A percentile compares a stretch with the other conserved stretches of the same genome.
Evolutionary conservation across 148 eudicot species (phyloP).

Genomic region (Heliosperma pusillum): DNA sequence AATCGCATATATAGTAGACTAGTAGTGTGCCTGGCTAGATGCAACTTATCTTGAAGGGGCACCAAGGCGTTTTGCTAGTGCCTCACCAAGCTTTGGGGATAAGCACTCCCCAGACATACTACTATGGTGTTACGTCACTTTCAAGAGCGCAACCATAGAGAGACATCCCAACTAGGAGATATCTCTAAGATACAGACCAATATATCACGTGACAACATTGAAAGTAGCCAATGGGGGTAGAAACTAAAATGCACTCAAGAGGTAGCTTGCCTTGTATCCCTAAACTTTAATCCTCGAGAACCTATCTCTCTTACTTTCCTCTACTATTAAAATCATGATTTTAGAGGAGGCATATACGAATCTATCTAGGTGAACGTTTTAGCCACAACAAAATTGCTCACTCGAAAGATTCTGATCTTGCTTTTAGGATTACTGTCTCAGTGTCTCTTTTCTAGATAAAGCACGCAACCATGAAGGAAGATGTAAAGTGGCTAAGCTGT

Average conservation of each 20-base stretch:
- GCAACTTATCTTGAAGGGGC: neutral
- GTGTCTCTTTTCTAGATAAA: neutral
- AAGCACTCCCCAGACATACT: no score
- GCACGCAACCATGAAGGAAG: neutral
- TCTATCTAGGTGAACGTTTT: neutral
- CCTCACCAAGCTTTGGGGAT: no score
- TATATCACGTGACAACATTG: neutral
- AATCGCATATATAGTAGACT: no score
- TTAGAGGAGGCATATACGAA: neutral
- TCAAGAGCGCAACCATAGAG: neutral
- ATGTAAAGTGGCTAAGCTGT: neutral
- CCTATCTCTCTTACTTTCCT: neutral
- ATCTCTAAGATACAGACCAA: neutral
- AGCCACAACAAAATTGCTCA: neutral
- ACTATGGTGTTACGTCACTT: neutral
- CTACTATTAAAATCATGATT: neutral
- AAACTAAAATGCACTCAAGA: neutral
- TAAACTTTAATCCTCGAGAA: neutral
- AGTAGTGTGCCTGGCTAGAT: neutral
- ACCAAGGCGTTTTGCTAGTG: neutral
- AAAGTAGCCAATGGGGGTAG: neutral
- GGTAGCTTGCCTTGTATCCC: neutral
- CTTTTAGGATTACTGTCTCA: neutral
- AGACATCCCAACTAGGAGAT: neutral
- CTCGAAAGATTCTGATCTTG: neutral